Conservation (phyloP, 148 eudicot genomes). For the Rhododendron vialii region DNA sequence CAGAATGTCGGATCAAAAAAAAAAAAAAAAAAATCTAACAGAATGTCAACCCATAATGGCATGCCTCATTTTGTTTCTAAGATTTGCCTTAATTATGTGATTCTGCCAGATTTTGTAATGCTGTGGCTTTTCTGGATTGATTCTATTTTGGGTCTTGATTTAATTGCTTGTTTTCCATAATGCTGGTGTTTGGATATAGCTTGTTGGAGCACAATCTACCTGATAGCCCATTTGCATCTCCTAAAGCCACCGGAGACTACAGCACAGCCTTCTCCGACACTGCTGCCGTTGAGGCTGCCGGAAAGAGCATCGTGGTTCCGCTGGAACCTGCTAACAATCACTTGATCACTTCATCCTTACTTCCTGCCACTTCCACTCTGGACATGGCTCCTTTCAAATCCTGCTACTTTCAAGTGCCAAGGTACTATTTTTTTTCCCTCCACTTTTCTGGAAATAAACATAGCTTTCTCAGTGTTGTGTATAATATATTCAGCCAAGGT, state of each 20-base stretch:
- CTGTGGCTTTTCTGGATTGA: neutral
- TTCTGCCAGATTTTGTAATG: neutral
- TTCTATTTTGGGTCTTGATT: neutral
- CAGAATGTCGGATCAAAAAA: no score
- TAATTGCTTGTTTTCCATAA: neutral
- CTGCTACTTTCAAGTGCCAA: constrained; percentile 79
- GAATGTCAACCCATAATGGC: neutral
- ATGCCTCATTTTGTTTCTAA: neutral
- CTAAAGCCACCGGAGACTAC: constrained; percentile 44
- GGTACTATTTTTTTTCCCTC: constrained; percentile 29
- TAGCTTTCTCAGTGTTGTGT: neutral
- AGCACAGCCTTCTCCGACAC: constrained; percentile 32
- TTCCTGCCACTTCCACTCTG: constrained; percentile 43
- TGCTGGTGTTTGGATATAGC: constrained; percentile 22
- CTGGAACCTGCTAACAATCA: constrained; percentile 28
- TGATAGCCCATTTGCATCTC: constrained; percentile 86
- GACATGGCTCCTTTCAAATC: constrained; percentile 75
- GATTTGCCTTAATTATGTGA: neutral
- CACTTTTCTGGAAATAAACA: neutral
- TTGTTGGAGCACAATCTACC: constrained; percentile 91
- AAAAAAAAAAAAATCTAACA: neutral
- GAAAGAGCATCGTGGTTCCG: constrained; percentile 13
- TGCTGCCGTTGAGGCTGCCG: constrained; percentile 6
- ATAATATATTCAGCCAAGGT: neutral
- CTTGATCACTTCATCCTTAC: constrained; percentile 49